Percentiles rank a stretch among this genome's conserved stretches.
These are phyloP conservation scores for Candida tetrigidarum DNA, from an alignment of 1,139 yeast species.

Conservation along the genomic window DNA sequence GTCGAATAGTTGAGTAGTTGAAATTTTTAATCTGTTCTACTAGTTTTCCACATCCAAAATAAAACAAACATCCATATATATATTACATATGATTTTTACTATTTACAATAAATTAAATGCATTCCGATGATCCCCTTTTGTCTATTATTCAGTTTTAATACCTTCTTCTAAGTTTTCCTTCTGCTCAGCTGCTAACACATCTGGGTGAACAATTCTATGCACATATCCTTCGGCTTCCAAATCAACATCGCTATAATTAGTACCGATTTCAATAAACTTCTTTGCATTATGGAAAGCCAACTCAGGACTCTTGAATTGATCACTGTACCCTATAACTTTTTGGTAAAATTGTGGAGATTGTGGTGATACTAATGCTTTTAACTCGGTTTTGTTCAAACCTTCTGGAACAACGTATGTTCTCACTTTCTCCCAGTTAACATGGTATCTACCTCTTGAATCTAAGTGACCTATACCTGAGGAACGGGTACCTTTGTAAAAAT, in stretches of 20 bases:
- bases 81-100: constrained; percentile 2
- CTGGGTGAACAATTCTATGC: constrained; percentile 49
- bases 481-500: constrained; percentile 94
- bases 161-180: constrained; percentile 6
- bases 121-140: neutral
- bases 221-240: constrained; percentile 41
- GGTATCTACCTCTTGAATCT: constrained; percentile 74
- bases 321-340: constrained; percentile 66
- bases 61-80: neutral
- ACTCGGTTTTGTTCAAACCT: constrained; percentile 41
- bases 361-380: constrained; percentile 76
- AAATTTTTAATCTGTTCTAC: neutral
- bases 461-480: constrained; percentile 91
- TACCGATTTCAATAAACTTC: constrained; percentile 79
- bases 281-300: constrained; percentile 73
- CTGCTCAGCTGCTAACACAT: constrained; percentile 14
- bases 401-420: constrained; percentile 89
- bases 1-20: too few species aligned
- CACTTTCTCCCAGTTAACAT: constrained; percentile 82
- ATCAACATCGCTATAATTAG: constrained; percentile 43
- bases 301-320: constrained; percentile 76
- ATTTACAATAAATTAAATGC: constrained; percentile 3
- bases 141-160: constrained; percentile 3
- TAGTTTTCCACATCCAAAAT: neutral
- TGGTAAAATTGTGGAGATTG: constrained; percentile 74